These are phyloP conservation scores for Cylindrodendrum hubeiense DNA, from an alignment of 2,329 filamentous ascomycete species.

Conservation along the genomic window DNA sequence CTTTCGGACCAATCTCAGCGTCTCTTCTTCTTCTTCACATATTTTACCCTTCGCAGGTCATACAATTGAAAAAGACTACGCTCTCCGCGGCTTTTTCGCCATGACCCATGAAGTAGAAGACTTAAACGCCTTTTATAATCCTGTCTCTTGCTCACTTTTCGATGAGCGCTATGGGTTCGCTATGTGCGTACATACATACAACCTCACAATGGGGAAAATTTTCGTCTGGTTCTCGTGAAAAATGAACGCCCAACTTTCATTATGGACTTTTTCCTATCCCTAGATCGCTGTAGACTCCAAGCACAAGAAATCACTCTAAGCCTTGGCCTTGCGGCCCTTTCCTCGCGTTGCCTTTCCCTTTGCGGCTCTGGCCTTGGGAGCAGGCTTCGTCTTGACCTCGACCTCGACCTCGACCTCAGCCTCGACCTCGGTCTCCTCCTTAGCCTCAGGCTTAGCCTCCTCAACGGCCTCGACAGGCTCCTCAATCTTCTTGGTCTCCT, in stretches of 20 bases:
- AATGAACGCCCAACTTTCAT: conserved; percentile 39
- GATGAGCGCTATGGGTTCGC: conserved; percentile 70
- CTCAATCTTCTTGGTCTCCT: conserved; percentile 39
- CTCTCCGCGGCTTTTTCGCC: conserved; percentile 58
- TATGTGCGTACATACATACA: conserved; percentile 67
- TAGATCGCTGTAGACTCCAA: conserved; percentile 44
- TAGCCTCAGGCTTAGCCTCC: conserved; percentile 28
- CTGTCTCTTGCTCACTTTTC: conserved; percentile 59
- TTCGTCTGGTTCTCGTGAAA: conserved; percentile 22
- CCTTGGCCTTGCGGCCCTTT: conserved; percentile 53
- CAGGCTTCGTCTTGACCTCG: conserved; percentile 30
- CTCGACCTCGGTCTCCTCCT: conserved; percentile 32
- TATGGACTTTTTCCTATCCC: conserved; percentile 43
- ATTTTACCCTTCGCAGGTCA: conserved; percentile 60
- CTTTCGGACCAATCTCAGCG: conserved; percentile 14
- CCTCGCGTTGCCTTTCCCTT: conserved; percentile 52
- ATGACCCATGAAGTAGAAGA: conserved; percentile 66
- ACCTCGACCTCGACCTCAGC: conserved; percentile 32
- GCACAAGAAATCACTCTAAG: conserved; percentile 45
- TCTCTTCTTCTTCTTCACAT: conserved; percentile 47
- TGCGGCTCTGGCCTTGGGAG: conserved; percentile 41
- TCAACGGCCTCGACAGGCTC: conserved; percentile 42
- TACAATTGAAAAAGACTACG: conserved; percentile 49
- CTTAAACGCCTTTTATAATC: conserved; percentile 70
- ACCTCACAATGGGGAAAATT: conserved; percentile 13